Conservation (phyloP, 352 stramenopile species). For the Albugo laibachii region DNA sequence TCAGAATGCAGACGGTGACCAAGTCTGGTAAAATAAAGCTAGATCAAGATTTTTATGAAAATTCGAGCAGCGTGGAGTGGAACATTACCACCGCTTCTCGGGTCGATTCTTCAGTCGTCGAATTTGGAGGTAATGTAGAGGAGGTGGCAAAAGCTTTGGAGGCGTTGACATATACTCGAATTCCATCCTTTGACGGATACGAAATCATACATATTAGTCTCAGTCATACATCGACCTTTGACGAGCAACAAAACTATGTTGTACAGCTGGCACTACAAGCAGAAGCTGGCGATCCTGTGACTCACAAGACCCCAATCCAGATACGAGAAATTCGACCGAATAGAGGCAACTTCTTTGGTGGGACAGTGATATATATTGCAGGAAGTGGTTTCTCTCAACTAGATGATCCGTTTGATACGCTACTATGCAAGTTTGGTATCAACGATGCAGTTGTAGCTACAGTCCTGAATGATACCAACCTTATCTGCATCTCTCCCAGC, state of each 20-base stretch:
- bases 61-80: constrained; percentile 10
- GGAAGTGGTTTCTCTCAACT: constrained; percentile 18
- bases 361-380: constrained; percentile 18
- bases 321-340: constrained; percentile 9
- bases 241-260: constrained; percentile 16
- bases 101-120: constrained; percentile 8
- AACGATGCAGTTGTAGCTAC: constrained; percentile 13
- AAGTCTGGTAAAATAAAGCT: constrained; percentile 24
- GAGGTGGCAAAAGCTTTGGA: constrained; percentile 6
- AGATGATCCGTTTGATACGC: constrained; percentile 5
- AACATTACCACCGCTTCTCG: constrained; percentile 9
- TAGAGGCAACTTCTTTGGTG: constrained; percentile 1
- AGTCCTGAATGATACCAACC: constrained; percentile 17
- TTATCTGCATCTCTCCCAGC: constrained; percentile 20
- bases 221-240: constrained; percentile 25
- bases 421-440: constrained; percentile 35
- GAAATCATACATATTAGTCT: constrained; percentile 35
- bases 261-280: constrained; percentile 20
- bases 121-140: constrained; percentile 13
- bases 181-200: constrained; percentile 28
- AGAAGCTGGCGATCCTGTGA: constrained; percentile 7
- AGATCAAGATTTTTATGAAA: constrained; percentile 3
- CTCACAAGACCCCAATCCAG: constrained; percentile 9
- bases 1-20: constrained; percentile 26
- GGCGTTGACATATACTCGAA: constrained; percentile 21